These are phyloP conservation scores for Zygoascus meyerae DNA, from an alignment of 1,139 yeast genomes.

Conservation along the genomic window DNA sequence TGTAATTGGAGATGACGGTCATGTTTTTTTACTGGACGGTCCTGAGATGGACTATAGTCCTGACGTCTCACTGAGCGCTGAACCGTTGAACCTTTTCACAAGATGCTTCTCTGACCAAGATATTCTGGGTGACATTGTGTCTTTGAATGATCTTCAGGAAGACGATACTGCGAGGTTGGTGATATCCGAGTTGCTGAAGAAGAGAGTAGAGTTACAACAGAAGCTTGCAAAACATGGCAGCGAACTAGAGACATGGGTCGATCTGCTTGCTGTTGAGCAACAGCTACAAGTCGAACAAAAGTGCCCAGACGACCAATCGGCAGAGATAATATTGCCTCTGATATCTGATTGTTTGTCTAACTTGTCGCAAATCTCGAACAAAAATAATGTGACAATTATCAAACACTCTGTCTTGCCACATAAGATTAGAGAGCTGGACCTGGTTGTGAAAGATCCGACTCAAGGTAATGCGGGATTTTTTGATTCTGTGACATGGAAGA, in stretches of 20 bases:
- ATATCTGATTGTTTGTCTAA: not conserved
- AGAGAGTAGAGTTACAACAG: no score
- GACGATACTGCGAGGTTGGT: not conserved
- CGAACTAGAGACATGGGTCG: conserved; percentile 3
- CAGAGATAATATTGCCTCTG: not conserved
- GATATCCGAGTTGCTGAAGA: no score
- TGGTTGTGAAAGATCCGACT: no score
- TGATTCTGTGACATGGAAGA: not conserved
- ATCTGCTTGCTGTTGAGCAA: conserved; percentile 5
- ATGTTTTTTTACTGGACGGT: not conserved
- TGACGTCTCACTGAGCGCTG: not conserved
- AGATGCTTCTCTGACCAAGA: not conserved
- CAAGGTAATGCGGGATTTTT: no score
- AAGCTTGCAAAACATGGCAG: no score
- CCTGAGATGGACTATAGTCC: conserved; percentile 2
- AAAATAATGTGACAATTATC: conserved; percentile 1
- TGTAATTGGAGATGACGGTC: not conserved
- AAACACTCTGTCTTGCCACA: not conserved
- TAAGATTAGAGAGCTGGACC: no score
- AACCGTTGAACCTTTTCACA: conserved; percentile 1
- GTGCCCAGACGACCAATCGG: not conserved
- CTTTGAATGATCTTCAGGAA: not conserved
- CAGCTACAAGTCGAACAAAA: conserved; percentile 9
- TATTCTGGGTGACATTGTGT: not conserved
- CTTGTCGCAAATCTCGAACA: conserved; percentile 7